Percentiles rank a stretch among this genome's conserved stretches.
These are phyloP conservation scores for Trichosporon inkin DNA, from an alignment of 1,284 basidiomycete genomes.

Conservation along the genomic window DNA sequence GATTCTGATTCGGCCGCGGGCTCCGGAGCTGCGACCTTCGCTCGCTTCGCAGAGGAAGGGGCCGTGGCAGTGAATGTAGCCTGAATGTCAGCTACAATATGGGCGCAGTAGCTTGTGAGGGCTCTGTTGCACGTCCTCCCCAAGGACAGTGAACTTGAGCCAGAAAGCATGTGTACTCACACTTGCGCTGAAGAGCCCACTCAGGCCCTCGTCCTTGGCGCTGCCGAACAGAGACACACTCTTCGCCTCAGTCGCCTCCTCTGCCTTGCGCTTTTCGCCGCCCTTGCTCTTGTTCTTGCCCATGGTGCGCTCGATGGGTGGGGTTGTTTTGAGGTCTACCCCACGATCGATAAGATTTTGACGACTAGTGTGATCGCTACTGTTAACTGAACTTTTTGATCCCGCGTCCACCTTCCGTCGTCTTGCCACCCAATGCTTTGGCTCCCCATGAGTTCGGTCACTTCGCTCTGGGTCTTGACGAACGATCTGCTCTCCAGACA, in stretches of 20 bases:
- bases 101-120: no score
- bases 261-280: constrained; percentile 1
- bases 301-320: neutral
- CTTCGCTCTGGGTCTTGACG: neutral
- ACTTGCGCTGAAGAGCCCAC: neutral
- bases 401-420: neutral
- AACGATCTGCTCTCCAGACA: no score
- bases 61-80: neutral
- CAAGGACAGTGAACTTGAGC: no score
- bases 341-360: neutral
- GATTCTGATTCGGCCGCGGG: constrained; percentile 22
- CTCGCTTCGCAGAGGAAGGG: constrained; percentile 9
- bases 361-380: neutral
- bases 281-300: constrained; percentile 5
- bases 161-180: no score
- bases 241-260: neutral
- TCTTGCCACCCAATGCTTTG: neutral
- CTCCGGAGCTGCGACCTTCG: constrained; percentile 12
- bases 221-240: neutral
- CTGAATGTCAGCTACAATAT: neutral
- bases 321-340: neutral
- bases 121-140: no score
- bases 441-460: neutral
- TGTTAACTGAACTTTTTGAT: neutral
- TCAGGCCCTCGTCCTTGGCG: constrained; percentile 11